These are phyloP conservation scores for Paramarasmius palmivorus DNA, from an alignment of 1,284 basidiomycete genomes.

Conservation along the genomic window DNA sequence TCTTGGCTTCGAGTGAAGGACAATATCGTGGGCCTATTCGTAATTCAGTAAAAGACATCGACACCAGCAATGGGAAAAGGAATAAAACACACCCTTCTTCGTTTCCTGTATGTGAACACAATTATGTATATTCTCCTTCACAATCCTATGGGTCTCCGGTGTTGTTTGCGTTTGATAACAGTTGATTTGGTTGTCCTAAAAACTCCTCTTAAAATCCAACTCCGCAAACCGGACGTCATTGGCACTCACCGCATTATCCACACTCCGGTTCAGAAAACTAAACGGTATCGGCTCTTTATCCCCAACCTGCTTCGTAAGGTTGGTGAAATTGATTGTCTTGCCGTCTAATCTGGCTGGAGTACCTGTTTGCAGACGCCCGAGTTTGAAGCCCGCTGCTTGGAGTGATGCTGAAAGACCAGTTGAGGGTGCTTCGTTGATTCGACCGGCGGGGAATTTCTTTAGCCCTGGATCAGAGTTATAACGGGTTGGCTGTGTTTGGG, in stretches of 20 bases:
- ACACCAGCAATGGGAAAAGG: background rate
- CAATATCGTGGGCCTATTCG: slow-evolving; percentile 84
- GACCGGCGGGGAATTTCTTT: slow-evolving; percentile 80
- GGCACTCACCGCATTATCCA: slow-evolving; percentile 49
- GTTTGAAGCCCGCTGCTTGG: slow-evolving; percentile 71
- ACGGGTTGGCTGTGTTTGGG: slow-evolving; percentile 1
- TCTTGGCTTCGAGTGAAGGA: slow-evolving; percentile 87
- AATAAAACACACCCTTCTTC: slow-evolving; percentile 59
- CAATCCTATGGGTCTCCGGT: slow-evolving; percentile 68
- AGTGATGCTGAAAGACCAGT: slow-evolving; percentile 78
- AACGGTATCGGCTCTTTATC: slow-evolving; percentile 65
- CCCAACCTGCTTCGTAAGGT: slow-evolving; percentile 60
- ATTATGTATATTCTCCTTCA: slow-evolving; percentile 72
- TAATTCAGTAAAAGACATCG: background rate
- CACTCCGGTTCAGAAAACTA: slow-evolving; percentile 49
- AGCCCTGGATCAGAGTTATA: slow-evolving; percentile 45
- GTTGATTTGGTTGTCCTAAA: slow-evolving; percentile 70
- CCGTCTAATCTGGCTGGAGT: slow-evolving; percentile 82
- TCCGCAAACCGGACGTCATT: too few species aligned
- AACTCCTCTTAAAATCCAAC: too few species aligned
- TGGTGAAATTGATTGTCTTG: slow-evolving; percentile 68
- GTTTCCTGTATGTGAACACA: slow-evolving; percentile 87
- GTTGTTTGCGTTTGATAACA: slow-evolving; percentile 82
- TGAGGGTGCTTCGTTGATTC: slow-evolving; percentile 75
- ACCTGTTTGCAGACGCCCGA: slow-evolving; percentile 86